Evolutionary conservation across 306 rosid species (phyloP).

Genomic region (Sicyos baderoa): DNA sequence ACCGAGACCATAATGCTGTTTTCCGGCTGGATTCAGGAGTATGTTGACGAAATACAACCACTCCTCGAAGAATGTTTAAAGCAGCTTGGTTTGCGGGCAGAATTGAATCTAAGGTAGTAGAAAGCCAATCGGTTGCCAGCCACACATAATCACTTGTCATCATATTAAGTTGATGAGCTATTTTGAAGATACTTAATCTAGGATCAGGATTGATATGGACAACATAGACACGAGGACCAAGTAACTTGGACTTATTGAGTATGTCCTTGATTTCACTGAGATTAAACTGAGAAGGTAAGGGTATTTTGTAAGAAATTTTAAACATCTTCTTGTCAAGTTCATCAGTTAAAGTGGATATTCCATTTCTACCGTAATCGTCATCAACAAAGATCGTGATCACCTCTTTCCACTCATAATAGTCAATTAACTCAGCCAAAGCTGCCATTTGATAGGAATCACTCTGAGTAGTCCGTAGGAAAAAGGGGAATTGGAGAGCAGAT

Average conservation of each 20-base stretch:
- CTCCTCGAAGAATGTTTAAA: slow-evolving; percentile 52
- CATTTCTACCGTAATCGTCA: slow-evolving; percentile 84
- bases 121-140: slow-evolving; percentile 88
- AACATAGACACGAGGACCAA: slow-evolving; percentile 76
- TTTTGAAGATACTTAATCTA: slow-evolving; percentile 45
- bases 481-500: slow-evolving; percentile 81
- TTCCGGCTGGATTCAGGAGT: slow-evolving; percentile 49
- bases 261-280: slow-evolving; percentile 33
- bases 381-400: slow-evolving; percentile 65
- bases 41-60: slow-evolving; percentile 71
- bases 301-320: slow-evolving; percentile 52
- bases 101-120: slow-evolving; percentile 62
- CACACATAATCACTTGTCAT: slow-evolving; percentile 62
- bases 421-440: slow-evolving; percentile 66
- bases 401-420: slow-evolving; percentile 73
- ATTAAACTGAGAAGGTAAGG: slow-evolving; percentile 49
- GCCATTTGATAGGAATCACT: slow-evolving; percentile 74
- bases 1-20: slow-evolving; percentile 43
- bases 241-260: slow-evolving; percentile 54
- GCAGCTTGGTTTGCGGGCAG: slow-evolving; percentile 33
- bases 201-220: slow-evolving; percentile 78
- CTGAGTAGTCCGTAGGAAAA: slow-evolving; percentile 56
- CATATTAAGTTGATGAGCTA: slow-evolving; percentile 70
- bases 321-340: slow-evolving; percentile 49
- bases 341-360: slow-evolving; percentile 56